Evolutionary conservation across 768 basidiomycete genomes (phyloP).

Genomic region (Leucocoprinus leucothites): DNA sequence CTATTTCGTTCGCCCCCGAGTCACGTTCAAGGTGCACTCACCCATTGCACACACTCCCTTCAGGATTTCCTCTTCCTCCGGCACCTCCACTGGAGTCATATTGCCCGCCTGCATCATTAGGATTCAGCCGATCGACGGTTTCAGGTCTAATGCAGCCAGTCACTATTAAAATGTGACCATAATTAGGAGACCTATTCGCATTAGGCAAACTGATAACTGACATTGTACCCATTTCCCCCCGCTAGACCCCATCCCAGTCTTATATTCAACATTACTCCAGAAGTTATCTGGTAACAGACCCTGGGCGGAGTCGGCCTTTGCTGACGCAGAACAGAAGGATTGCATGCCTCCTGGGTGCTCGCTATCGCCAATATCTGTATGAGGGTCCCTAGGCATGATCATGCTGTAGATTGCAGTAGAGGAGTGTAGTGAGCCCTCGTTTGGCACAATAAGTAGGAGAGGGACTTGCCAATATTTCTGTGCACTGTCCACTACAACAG

Average conservation of each 20-base stretch:
- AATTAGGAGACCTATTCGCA: not conserved
- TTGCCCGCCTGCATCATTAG: slow-evolving; percentile 48
- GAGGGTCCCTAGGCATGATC: slow-evolving; percentile 48
- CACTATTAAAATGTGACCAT: slow-evolving; percentile 29
- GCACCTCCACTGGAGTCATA: slow-evolving; percentile 55
- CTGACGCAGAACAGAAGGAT: slow-evolving; percentile 49
- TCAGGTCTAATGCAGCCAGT: slow-evolving; percentile 51
- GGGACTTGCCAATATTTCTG: slow-evolving; percentile 41
- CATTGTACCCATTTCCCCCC: slow-evolving; percentile 43
- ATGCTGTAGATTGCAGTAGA: slow-evolving; percentile 25
- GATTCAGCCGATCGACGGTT: slow-evolving; percentile 39
- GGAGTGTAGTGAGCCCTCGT: not conserved
- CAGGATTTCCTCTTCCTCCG: slow-evolving; percentile 47
- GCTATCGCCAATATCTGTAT: slow-evolving; percentile 56
- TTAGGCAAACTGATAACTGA: slow-evolving; percentile 19
- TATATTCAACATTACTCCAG: slow-evolving; percentile 50
- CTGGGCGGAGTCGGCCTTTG: slow-evolving; percentile 37
- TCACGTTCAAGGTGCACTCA: slow-evolving; percentile 18
- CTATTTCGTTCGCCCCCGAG: not conserved
- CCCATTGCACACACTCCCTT: slow-evolving; percentile 48
- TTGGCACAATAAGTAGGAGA: not conserved
- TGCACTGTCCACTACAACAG: slow-evolving; percentile 45
- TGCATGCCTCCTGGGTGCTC: slow-evolving; percentile 53
- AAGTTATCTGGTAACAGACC: slow-evolving; percentile 44
- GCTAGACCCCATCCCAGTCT: slow-evolving; percentile 37